A percentile compares a stretch with the other conserved stretches of the same genome.
phyloP scores from a whole-genome alignment of 768 basidiomycete species.

The Rhodosporidiobolus sp. region DNA sequence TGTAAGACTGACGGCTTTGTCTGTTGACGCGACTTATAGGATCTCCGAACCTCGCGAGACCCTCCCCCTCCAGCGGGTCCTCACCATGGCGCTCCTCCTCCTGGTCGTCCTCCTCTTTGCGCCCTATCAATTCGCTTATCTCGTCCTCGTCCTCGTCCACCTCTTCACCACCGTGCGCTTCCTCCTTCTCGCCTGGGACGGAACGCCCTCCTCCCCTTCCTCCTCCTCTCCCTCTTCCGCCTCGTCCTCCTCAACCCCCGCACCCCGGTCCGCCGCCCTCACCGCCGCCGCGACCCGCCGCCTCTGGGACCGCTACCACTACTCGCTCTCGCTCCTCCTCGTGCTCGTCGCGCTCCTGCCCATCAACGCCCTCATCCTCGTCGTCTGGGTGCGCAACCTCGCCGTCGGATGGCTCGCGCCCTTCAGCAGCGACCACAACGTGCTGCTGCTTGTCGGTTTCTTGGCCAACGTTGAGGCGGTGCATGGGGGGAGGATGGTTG shows the following conservation, averaged over 20 bases:
- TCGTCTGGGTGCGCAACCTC: slow-evolving; percentile 85
- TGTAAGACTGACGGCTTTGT: neutral
- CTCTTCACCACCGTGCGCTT: slow-evolving; percentile 59
- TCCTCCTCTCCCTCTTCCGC: slow-evolving; percentile 44
- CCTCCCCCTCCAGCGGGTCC: slow-evolving; percentile 13
- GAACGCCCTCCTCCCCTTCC: neutral
- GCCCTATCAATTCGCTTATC: slow-evolving; percentile 90
- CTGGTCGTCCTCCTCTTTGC: slow-evolving; percentile 67
- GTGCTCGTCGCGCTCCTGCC: slow-evolving; percentile 80
- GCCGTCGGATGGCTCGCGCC: slow-evolving; percentile 72
- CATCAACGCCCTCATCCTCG: slow-evolving; percentile 58
- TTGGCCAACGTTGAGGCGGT: slow-evolving; percentile 42
- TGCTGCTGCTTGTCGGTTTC: slow-evolving; percentile 43
- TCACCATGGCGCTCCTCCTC: slow-evolving; percentile 60
- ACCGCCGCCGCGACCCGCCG: neutral
- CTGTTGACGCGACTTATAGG: neutral
- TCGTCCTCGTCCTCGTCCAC: slow-evolving; percentile 78
- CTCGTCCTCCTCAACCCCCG: slow-evolving; percentile 67
- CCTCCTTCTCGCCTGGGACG: slow-evolving; percentile 9
- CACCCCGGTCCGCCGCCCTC: slow-evolving; percentile 61
- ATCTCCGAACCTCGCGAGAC: slow-evolving; percentile 9
- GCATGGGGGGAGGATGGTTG: slow-evolving; percentile 24
- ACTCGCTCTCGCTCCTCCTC: slow-evolving; percentile 55
- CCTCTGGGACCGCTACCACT: slow-evolving; percentile 28
- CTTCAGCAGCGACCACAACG: slow-evolving; percentile 71